Conservation (phyloP, 2,329 filamentous ascomycete genomes). For the Shiraia bambusicola region DNA sequence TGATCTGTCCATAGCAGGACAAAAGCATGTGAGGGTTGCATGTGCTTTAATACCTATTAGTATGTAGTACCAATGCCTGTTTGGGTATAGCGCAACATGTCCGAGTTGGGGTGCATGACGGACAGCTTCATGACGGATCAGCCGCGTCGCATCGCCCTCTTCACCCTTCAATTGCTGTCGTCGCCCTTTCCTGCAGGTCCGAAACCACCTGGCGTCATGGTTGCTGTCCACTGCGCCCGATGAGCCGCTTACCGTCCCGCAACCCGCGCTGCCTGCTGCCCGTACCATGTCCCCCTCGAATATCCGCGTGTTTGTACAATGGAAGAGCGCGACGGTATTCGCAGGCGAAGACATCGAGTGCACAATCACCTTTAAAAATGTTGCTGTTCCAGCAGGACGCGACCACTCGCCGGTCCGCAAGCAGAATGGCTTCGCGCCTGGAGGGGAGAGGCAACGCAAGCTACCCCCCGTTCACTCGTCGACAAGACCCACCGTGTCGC, state of each 20-base stretch:
- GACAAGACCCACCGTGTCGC: slow-evolving; percentile 37
- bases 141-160: slow-evolving; percentile 1
- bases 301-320: slow-evolving; percentile 93
- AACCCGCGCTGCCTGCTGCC: slow-evolving; percentile 28
- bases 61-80: no score
- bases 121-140: slow-evolving; percentile 1
- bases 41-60: no score
- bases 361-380: slow-evolving; percentile 94
- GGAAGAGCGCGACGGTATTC: slow-evolving; percentile 92
- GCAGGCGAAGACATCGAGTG: slow-evolving; percentile 95
- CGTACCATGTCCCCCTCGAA: slow-evolving; percentile 53
- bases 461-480: slow-evolving; percentile 42
- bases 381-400: slow-evolving; percentile 54
- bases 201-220: slow-evolving; percentile 28
- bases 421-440: slow-evolving; percentile 40
- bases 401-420: slow-evolving; percentile 34
- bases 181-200: slow-evolving; percentile 5
- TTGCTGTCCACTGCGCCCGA: slow-evolving; percentile 28
- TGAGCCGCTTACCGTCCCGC: slow-evolving; percentile 34
- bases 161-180: slow-evolving; percentile 6
- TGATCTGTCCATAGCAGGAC: no score
- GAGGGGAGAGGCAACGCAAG: slow-evolving; percentile 43
- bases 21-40: no score
- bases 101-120: not conserved
- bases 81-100: no score